Conservation (phyloP, 2,329 filamentous ascomycete species). For the Cladosporium sp. region DNA sequence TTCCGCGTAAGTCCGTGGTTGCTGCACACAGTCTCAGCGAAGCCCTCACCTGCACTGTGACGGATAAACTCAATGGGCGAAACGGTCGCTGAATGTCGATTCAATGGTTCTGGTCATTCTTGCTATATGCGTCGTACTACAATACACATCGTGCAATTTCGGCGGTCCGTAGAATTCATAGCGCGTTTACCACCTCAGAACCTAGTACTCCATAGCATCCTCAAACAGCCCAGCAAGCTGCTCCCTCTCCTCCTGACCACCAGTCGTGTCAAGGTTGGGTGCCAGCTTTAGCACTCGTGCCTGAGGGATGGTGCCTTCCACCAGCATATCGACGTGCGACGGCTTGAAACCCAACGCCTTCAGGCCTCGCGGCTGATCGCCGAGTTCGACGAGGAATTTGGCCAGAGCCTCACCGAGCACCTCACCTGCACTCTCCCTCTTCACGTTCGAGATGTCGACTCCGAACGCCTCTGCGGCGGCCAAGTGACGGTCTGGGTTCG, state of each 20-base stretch:
- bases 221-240: slow-evolving; percentile 43
- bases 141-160: no score
- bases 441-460: slow-evolving; percentile 80
- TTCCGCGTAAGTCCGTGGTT: no score
- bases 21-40: no score
- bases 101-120: no score
- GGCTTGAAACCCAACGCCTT: slow-evolving; percentile 73
- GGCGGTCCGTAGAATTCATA: no score
- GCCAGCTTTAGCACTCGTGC: slow-evolving; percentile 85
- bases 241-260: slow-evolving; percentile 43
- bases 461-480: slow-evolving; percentile 86
- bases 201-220: slow-evolving; percentile 39
- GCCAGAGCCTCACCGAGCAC: slow-evolving; percentile 77
- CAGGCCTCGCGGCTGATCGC: slow-evolving; percentile 84
- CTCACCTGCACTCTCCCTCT: slow-evolving; percentile 82
- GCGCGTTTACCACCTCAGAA: background rate
- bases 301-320: slow-evolving; percentile 94
- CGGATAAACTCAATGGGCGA: no score
- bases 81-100: no score
- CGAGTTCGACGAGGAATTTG: slow-evolving; percentile 73
- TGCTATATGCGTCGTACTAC: no score
- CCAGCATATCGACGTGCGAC: slow-evolving; percentile 71
- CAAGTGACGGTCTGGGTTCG: slow-evolving; percentile 87
- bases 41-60: no score
- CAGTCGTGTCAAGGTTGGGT: slow-evolving; percentile 58